Conservation (phyloP, 371 early-diverging fungal species). For the Synchytrium microbalum region DNA sequence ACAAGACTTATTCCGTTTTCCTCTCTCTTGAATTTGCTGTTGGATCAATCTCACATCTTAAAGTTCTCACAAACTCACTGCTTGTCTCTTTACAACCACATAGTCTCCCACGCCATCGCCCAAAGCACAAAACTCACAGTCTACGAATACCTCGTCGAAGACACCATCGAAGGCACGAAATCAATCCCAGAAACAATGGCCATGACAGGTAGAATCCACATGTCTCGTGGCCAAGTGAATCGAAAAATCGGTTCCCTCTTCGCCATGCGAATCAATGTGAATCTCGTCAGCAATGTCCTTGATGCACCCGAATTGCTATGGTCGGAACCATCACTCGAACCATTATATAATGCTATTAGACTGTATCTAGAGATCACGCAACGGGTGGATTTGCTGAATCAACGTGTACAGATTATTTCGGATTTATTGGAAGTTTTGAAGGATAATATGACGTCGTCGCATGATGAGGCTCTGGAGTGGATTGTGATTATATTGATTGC, state of each 20-base stretch:
- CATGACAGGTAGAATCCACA: slow-evolving; percentile 30
- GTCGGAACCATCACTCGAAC: slow-evolving; percentile 38
- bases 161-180: slow-evolving; percentile 32
- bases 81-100: too few relatives aligned
- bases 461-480: slow-evolving; percentile 33
- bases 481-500: slow-evolving; percentile 40
- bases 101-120: slow-evolving; percentile 37
- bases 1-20: neutral
- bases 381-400: slow-evolving; percentile 49
- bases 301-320: slow-evolving; percentile 41
- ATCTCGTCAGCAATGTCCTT: slow-evolving; percentile 41
- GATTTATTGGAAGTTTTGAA: slow-evolving; percentile 44
- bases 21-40: too few relatives aligned
- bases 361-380: slow-evolving; percentile 69
- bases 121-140: slow-evolving; percentile 40
- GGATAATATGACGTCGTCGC: slow-evolving; percentile 36
- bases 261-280: slow-evolving; percentile 42
- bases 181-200: slow-evolving; percentile 38
- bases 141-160: slow-evolving; percentile 42
- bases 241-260: slow-evolving; percentile 41
- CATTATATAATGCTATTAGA: slow-evolving; percentile 42
- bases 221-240: slow-evolving; percentile 24
- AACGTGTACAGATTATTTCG: slow-evolving; percentile 36
- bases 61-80: too few relatives aligned
- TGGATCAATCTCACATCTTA: too few relatives aligned